Conservation (phyloP, 2,329 filamentous ascomycete species). For the Trichoderma brevicompactum region DNA sequence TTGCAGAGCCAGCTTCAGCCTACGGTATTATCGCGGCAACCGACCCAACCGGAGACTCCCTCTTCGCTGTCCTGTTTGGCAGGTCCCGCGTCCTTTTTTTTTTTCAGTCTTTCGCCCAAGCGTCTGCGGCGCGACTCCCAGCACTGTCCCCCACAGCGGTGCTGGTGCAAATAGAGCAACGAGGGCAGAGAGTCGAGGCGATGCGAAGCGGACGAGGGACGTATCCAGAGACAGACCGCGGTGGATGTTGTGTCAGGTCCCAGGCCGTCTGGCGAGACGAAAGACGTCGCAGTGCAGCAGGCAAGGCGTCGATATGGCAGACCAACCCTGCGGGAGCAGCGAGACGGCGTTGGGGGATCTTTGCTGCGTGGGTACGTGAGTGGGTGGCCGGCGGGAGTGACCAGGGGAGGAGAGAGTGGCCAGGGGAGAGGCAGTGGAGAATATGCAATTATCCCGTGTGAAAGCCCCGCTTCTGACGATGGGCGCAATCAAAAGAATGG, state of each 20-base stretch:
- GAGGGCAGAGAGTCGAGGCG: constrained; percentile 7
- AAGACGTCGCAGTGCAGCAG: constrained; percentile 32
- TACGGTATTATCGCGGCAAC: constrained; percentile 26
- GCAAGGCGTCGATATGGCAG: constrained; percentile 31
- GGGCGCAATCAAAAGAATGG: constrained; percentile 22
- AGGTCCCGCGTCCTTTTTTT: constrained; percentile 21
- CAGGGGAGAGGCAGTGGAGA: constrained; percentile 17
- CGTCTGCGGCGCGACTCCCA: constrained; percentile 22
- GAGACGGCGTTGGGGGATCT: constrained; percentile 33
- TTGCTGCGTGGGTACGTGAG: constrained; percentile 29
- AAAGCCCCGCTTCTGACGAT: constrained; percentile 28
- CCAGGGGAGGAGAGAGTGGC: constrained; percentile 26
- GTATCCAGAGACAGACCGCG: constrained; percentile 8
- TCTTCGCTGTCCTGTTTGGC: neutral
- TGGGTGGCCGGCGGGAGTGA: constrained; percentile 26
- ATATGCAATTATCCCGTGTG: constrained; percentile 29
- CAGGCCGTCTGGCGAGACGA: constrained; percentile 24
- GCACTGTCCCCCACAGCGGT: constrained; percentile 19
- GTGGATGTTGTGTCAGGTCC: constrained; percentile 31
- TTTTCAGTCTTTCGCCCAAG: constrained; percentile 12
- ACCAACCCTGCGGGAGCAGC: constrained; percentile 32
- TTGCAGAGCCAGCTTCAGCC: constrained; percentile 26
- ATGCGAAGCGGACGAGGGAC: constrained; percentile 28
- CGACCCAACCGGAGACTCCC: constrained; percentile 22
- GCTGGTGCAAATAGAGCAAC: constrained; percentile 11